Evolutionary conservation across 2,329 filamentous ascomycete species (phyloP), one percentile per base, ranked within the genome.

Genomic region (Ceratocystis papillata): DNA sequence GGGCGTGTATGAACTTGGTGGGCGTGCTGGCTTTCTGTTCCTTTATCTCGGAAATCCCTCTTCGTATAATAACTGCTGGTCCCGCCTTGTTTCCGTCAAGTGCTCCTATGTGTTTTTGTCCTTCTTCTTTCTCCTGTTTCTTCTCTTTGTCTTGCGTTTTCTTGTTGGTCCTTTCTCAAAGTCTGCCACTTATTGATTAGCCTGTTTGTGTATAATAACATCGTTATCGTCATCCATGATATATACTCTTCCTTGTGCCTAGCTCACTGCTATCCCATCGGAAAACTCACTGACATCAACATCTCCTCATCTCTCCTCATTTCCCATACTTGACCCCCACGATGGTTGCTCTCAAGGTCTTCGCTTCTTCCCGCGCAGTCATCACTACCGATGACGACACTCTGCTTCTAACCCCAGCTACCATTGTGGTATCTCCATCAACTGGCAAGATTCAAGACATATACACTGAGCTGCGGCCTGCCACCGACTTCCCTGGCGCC

Each of bases 401-500:
- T 28, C 79, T 87, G 44, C 66, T 81, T 30, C 77, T 96, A 59
- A 90, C 88, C 2, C 86, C 91, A 22, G 93, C 90, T 67, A 96
- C 92, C 12, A 85, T 99, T 67, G 81, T 87, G 66, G 79, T 96
- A 71, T 96, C 90, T 1, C 83, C 84, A 5, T 74, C 74, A 53
- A 92, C 90, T 0, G 94, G 94, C 72, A 96, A 92, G 77, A 95
- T 97, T 72, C 81, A 87, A 57, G 85, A 86, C 1, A 83, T 96
- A 68, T 83, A 87, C 69, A 83, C 88, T 66, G 82, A 83, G 30
- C 80, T 96, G 63, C 80, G 96, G n/a, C 88, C 90, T 0, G 74
- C 77, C n/a, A 82, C 83, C 5, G 82, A 84, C 53, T 96, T 97
- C 74, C 87, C 91, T 0, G 73, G 80, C 0, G 86, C 87, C 6